phyloP scores from a whole-genome alignment of 305 asterid genomes.

The Fraxinus platypoda region DNA sequence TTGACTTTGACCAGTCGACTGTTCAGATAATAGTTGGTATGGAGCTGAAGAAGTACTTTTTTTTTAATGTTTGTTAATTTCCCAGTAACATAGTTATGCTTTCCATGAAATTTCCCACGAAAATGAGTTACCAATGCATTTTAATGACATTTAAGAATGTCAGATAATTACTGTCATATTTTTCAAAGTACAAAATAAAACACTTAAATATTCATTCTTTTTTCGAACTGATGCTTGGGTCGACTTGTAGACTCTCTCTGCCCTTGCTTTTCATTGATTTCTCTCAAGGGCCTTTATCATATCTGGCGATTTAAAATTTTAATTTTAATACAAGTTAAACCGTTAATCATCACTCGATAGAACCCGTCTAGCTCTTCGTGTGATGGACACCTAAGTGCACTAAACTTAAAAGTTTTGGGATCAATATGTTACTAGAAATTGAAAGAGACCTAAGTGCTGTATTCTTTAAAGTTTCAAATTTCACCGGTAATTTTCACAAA shows the following conservation, averaged over 20 bases:
- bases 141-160: too few species aligned
- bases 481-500: neutral
- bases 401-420: neutral
- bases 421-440: neutral
- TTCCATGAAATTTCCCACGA: neutral
- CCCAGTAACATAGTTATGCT: neutral
- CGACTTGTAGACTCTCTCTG: too few species aligned
- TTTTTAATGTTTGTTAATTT: neutral
- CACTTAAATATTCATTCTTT: too few species aligned
- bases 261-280: too few species aligned
- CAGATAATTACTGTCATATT: too few species aligned
- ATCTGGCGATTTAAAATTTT: too few species aligned
- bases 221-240: too few species aligned
- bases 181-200: neutral
- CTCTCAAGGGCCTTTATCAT: too few species aligned
- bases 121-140: neutral
- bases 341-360: too few species aligned
- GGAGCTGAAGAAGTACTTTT: neutral
- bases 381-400: neutral
- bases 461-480: neutral
- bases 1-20: neutral
- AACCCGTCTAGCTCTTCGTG: too few species aligned
- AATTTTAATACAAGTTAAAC: too few species aligned
- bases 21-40: neutral
- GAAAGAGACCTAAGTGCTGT: neutral